Conservation (phyloP, 345 rosid species). For the Arabidopsis arenosa region DNA sequence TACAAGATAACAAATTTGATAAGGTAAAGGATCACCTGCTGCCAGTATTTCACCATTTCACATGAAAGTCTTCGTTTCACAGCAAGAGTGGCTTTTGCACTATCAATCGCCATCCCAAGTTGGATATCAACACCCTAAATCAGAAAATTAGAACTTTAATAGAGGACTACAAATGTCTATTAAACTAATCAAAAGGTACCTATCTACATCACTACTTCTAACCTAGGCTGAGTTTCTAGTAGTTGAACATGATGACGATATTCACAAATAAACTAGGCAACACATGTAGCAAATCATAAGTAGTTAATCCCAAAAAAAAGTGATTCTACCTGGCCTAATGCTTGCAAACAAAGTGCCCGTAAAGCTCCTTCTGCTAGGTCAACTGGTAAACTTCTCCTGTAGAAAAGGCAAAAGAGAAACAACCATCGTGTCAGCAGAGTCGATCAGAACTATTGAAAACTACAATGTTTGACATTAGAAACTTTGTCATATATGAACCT, state of each 20-base stretch:
- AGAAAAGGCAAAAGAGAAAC: constrained; percentile 27
- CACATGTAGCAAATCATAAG: constrained; percentile 10
- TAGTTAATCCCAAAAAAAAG: constrained; percentile 19
- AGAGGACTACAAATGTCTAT: constrained; percentile 1
- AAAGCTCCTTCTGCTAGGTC: constrained; percentile 94
- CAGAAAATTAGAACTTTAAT: neutral
- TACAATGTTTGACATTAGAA: constrained; percentile 7
- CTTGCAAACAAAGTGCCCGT: constrained; percentile 90
- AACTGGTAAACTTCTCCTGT: constrained; percentile 89
- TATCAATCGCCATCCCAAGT: constrained; percentile 99
- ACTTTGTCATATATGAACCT: constrained; percentile 57
- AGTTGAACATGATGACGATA: neutral
- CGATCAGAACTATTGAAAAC: constrained; percentile 4
- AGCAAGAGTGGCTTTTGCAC: constrained; percentile 97
- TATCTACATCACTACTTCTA: constrained; percentile 9
- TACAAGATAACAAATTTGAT: constrained; percentile 13
- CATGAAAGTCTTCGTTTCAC: constrained; percentile 99
- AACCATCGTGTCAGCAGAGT: neutral
- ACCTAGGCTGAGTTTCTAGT: constrained; percentile 16
- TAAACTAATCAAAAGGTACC: neutral
- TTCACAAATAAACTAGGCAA: constrained; percentile 23
- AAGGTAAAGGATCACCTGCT: constrained; percentile 67
- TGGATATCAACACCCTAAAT: constrained; percentile 92
- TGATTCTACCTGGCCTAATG: constrained; percentile 82
- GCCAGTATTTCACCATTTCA: constrained; percentile 99